phyloP scores from a whole-genome alignment of 495 filamentous ascomycete species.

The Penicillium maclennaniae region DNA sequence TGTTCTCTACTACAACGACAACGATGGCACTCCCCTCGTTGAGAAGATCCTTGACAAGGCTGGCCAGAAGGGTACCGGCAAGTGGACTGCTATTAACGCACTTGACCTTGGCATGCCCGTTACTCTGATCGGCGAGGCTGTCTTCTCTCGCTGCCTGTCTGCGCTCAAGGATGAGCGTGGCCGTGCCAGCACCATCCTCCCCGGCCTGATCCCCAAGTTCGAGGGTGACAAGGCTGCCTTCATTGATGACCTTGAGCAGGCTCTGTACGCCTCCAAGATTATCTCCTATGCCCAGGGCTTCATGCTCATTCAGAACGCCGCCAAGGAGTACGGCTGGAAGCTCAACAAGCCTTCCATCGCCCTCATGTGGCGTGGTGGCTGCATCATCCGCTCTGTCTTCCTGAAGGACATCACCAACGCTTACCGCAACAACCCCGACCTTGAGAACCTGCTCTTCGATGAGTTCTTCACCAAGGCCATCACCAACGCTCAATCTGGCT shows the following conservation, averaged over 20 bases:
- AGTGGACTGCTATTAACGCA: slow-evolving; percentile 99
- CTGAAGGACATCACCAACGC: slow-evolving; percentile 97
- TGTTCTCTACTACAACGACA: slow-evolving; percentile 94
- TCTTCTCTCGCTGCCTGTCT: slow-evolving; percentile 90
- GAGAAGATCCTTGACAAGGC: slow-evolving; percentile 99
- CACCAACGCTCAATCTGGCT: slow-evolving; percentile 90
- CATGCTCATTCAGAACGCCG: slow-evolving; percentile 99
- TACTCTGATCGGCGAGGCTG: slow-evolving; percentile 94
- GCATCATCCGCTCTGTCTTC: slow-evolving; percentile 99
- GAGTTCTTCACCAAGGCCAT: slow-evolving; percentile 99
- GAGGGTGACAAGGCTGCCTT: slow-evolving; percentile 86
- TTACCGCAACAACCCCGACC: slow-evolving; percentile 89
- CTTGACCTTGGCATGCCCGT: slow-evolving; percentile 98
- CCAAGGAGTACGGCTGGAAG: slow-evolving; percentile 95
- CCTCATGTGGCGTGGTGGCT: slow-evolving; percentile 99
- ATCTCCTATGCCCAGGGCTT: slow-evolving; percentile 99
- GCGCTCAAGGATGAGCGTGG: slow-evolving; percentile 91
- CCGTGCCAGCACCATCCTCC: slow-evolving; percentile 73
- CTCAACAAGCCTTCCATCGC: slow-evolving; percentile 99
- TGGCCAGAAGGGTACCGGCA: slow-evolving; percentile 98
- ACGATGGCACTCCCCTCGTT: slow-evolving; percentile 82
- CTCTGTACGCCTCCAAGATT: slow-evolving; percentile 98
- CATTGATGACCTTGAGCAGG: slow-evolving; percentile 96
- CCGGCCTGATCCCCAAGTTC: slow-evolving; percentile 74
- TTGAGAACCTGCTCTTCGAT: slow-evolving; percentile 97